phyloP scores from a whole-genome alignment of 805 yeast genomes.

The Wickerhamiella australiensis region DNA sequence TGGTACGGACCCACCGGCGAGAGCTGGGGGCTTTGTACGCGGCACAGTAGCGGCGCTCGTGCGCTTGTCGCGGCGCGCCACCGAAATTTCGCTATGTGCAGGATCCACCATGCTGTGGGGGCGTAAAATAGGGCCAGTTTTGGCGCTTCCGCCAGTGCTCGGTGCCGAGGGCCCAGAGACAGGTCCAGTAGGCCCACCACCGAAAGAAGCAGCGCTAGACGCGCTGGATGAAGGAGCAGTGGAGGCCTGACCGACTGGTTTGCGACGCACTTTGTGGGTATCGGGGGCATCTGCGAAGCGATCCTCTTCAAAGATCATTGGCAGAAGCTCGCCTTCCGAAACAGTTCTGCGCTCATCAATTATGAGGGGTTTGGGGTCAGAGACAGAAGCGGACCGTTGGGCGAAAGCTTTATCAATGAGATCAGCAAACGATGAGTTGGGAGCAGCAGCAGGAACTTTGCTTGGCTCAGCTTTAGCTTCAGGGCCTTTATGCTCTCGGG shows the following conservation, averaged over 20 bases:
- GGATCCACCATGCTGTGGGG: conserved; percentile 2
- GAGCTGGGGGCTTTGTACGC: neutral
- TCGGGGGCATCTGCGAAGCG: conserved; percentile 23
- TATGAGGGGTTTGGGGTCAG: conserved; percentile 7
- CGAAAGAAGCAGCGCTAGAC: neutral
- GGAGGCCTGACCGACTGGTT: conserved; percentile 2
- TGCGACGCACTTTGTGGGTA: neutral
- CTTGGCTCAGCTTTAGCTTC: neutral
- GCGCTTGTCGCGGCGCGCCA: conserved; percentile 9
- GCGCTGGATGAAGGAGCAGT: neutral
- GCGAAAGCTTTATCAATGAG: conserved; percentile 24
- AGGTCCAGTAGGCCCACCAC: neutral
- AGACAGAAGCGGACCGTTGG: conserved; percentile 6
- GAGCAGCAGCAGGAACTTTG: neutral
- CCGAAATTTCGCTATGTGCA: conserved; percentile 1
- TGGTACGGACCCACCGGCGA: neutral
- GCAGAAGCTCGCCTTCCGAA: conserved; percentile 23
- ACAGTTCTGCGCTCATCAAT: conserved; percentile 10
- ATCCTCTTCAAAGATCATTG: conserved; percentile 31
- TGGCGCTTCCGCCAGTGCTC: neutral
- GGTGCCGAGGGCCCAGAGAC: neutral
- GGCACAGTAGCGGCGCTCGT: conserved; percentile 1
- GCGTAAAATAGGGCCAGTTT: conserved; percentile 9
- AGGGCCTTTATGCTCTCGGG: too few relatives aligned
- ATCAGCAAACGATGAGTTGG: conserved; percentile 21